Conservation (phyloP, 768 basidiomycete species). For the Lactifluus subvellereus region DNA sequence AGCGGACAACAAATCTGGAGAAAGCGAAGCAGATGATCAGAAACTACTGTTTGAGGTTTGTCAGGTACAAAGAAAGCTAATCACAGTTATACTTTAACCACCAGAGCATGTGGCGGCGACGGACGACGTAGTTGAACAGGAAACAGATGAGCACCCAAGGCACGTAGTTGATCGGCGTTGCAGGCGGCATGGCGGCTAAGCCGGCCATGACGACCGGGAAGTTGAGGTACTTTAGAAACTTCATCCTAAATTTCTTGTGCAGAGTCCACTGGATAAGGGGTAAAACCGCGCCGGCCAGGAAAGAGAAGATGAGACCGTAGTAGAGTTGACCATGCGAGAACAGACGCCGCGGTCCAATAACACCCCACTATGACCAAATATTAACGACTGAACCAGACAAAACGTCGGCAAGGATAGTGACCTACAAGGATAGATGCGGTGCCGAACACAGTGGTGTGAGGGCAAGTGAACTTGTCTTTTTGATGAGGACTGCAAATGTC, state of each 20-base stretch:
- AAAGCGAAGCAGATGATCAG: no score
- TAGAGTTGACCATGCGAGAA: slow-evolving; percentile 1
- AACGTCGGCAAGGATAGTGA: background rate
- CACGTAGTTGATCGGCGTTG: slow-evolving; percentile 38
- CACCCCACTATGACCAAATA: slow-evolving; percentile 39
- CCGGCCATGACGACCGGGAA: slow-evolving; percentile 42
- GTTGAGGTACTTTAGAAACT: slow-evolving; percentile 52
- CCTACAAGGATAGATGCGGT: slow-evolving; percentile 69
- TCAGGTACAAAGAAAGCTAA: slow-evolving; percentile 4
- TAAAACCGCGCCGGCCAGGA: slow-evolving; percentile 59
- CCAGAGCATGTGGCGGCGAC: slow-evolving; percentile 35
- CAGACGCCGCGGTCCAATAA: slow-evolving; percentile 61
- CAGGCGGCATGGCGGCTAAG: slow-evolving; percentile 38
- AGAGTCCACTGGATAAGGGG: slow-evolving; percentile 53
- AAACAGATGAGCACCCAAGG: slow-evolving; percentile 36
- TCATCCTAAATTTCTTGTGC: slow-evolving; percentile 18
- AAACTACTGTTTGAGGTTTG: no score
- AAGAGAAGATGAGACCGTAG: slow-evolving; percentile 55
- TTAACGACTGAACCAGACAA: background rate
- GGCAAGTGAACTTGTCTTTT: slow-evolving; percentile 64
- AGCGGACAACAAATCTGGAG: no score
- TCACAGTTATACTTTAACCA: slow-evolving; percentile 37
- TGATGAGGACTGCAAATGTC: slow-evolving; percentile 52
- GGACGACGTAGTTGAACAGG: slow-evolving; percentile 36
- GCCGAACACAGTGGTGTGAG: slow-evolving; percentile 64